Conservation (phyloP, 352 stramenopile species). For the Phytophthora ohioensis region DNA sequence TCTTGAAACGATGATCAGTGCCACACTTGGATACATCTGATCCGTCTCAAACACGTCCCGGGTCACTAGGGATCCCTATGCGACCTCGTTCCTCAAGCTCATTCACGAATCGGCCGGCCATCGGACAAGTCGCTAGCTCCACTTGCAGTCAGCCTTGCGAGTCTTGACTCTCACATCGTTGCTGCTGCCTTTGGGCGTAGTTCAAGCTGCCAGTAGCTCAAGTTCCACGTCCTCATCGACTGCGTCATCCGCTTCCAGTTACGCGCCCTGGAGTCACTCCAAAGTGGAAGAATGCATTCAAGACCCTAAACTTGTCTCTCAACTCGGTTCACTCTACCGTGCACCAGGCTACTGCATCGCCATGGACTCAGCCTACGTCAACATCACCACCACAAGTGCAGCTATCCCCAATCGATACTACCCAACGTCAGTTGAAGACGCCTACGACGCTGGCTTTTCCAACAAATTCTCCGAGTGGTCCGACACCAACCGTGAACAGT, state of each 20-base stretch:
- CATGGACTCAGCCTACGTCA: constrained; percentile 62
- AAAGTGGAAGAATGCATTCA: constrained; percentile 65
- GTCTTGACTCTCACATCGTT: constrained; percentile 21
- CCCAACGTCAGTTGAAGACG: constrained; percentile 57
- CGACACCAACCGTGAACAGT: constrained; percentile 59
- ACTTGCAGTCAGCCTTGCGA: constrained; percentile 1
- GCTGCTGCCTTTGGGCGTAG: constrained; percentile 24
- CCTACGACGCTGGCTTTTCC: constrained; percentile 51
- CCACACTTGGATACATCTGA: constrained; percentile 37
- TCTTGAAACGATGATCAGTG: constrained; percentile 6
- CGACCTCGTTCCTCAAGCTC: not conserved
- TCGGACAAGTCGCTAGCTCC: constrained; percentile 1
- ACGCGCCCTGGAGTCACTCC: constrained; percentile 56
- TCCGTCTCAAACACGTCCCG: constrained; percentile 21
- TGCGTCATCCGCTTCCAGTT: constrained; percentile 30
- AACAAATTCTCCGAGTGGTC: constrained; percentile 78
- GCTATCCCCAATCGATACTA: constrained; percentile 65
- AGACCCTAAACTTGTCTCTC: constrained; percentile 39
- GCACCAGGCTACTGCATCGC: constrained; percentile 54
- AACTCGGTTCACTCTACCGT: constrained; percentile 52
- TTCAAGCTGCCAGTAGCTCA: constrained; percentile 18
- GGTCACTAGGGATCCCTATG: constrained; percentile 12
- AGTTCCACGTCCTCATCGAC: constrained; percentile 15
- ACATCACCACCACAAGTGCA: constrained; percentile 36
- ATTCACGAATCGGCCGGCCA: constrained; percentile 23